phyloP scores from a whole-genome alignment of 129 eudicot species.

The Ambrosia artemisiifolia region DNA sequence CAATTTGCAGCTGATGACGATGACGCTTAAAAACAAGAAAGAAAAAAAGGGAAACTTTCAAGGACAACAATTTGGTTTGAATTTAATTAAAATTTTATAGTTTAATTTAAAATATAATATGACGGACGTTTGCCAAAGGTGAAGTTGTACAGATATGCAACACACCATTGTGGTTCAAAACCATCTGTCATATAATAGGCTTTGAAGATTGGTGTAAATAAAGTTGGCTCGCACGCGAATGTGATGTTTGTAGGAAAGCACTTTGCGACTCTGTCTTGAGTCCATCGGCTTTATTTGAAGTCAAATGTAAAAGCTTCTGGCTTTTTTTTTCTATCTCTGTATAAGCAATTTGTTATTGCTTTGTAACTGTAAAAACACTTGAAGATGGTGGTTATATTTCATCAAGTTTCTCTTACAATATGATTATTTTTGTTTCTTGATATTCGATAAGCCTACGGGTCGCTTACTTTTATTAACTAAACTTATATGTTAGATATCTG shows the following conservation, averaged over 20 bases:
- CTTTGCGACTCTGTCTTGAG: constrained; percentile 43
- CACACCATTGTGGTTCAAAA: constrained; percentile 49
- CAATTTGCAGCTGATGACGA: constrained; percentile 77
- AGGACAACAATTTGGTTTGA: constrained; percentile 15
- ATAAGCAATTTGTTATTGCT: constrained; percentile 25
- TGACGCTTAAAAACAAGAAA: not conserved
- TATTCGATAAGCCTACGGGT: not conserved
- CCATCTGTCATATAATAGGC: constrained; percentile 31
- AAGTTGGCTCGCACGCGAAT: constrained; percentile 16
- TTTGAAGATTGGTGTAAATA: constrained; percentile 41
- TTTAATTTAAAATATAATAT: constrained; percentile 19
- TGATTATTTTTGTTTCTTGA: not conserved
- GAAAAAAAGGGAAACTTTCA: not conserved
- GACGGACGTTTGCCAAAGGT: constrained; percentile 36
- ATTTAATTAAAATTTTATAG: not conserved
- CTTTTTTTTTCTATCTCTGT: constrained; percentile 21
- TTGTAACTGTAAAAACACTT: constrained; percentile 22
- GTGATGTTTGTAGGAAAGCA: constrained; percentile 29
- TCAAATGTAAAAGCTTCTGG: constrained; percentile 33
- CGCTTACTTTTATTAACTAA: too few species aligned
- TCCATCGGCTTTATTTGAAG: constrained; percentile 38
- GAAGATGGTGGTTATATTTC: constrained; percentile 19
- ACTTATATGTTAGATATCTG: too few species aligned
- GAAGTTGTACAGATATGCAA: constrained; percentile 84
- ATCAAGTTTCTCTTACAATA: constrained; percentile 18